Conservation (phyloP, 2,329 filamentous ascomycete species). For the Cladosporium cucumerinum region DNA sequence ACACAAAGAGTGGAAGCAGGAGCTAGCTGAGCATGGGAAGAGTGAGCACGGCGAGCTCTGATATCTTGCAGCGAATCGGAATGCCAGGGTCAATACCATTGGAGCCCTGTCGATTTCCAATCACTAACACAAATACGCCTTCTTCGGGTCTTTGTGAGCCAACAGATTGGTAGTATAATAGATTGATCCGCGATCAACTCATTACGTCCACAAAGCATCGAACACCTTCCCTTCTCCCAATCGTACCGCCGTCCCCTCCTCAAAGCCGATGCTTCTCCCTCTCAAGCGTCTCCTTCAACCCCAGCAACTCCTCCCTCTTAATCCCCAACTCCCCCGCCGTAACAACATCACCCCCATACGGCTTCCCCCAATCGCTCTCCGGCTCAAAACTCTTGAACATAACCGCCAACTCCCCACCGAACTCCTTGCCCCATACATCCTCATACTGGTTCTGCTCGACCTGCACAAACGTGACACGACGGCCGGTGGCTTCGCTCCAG, state of each 20-base stretch:
- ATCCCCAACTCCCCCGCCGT: conserved; percentile 17
- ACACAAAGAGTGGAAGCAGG: background rate
- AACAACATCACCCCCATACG: conserved; percentile 14
- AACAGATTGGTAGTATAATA: background rate
- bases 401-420: conserved; percentile 19
- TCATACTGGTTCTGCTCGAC: conserved; percentile 15
- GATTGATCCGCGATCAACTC: background rate
- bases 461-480: conserved; percentile 14
- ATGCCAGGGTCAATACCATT: background rate
- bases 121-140: background rate
- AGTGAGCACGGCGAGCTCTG: background rate
- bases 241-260: background rate
- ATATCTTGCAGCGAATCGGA: background rate
- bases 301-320: conserved; percentile 10
- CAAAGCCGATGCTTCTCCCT: conserved; percentile 17
- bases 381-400: conserved; percentile 16
- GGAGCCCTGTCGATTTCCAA: background rate
- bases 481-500: conserved; percentile 18
- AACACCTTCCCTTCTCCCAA: background rate
- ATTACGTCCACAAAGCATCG: background rate
- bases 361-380: conserved; percentile 17
- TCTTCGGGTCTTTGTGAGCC: background rate
- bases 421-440: conserved; percentile 13
- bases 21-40: background rate
- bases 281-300: conserved; percentile 15